These are phyloP conservation scores for Alternaria ventricosa DNA, from an alignment of 2,329 filamentous ascomycete genomes.

Conservation along the genomic window DNA sequence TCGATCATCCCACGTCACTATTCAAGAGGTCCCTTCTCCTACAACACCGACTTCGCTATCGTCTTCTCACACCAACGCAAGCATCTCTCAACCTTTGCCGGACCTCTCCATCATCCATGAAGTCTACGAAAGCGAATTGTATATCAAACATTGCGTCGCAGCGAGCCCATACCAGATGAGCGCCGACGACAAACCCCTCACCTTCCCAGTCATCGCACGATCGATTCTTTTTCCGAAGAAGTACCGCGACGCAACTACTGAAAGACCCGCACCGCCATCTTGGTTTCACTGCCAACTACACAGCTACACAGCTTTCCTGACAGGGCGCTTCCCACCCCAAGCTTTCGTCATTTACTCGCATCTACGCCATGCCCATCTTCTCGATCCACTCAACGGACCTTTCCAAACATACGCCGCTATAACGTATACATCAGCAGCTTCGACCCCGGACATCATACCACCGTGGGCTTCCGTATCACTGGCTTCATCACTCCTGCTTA, in stretches of 20 bases:
- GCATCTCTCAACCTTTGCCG: neutral
- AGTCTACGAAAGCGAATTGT: slow-evolving; percentile 1
- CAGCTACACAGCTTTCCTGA: neutral
- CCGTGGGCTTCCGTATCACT: neutral
- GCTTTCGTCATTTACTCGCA: slow-evolving; percentile 7
- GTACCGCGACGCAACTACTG: neutral
- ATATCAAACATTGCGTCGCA: slow-evolving; percentile 4
- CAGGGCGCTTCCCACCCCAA: slow-evolving; percentile 1
- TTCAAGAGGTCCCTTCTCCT: neutral
- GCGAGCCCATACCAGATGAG: slow-evolving; percentile 7
- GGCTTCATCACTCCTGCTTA: neutral
- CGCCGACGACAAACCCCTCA: neutral
- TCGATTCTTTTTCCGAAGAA: neutral
- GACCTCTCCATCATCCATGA: neutral
- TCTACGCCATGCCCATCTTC: neutral
- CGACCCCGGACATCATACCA: neutral
- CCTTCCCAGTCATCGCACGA: neutral
- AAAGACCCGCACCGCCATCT: neutral
- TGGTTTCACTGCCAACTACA: slow-evolving; percentile 1
- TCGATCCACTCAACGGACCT: slow-evolving; percentile 1
- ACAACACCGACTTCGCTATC: neutral
- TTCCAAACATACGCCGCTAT: neutral
- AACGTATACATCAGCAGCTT: neutral
- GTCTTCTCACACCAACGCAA: neutral
- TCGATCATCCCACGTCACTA: neutral